A percentile compares a stretch with the other conserved stretches of the same genome.
phyloP scores from a whole-genome alignment of 106 monocot species.

The Narthecium ossifragum region DNA sequence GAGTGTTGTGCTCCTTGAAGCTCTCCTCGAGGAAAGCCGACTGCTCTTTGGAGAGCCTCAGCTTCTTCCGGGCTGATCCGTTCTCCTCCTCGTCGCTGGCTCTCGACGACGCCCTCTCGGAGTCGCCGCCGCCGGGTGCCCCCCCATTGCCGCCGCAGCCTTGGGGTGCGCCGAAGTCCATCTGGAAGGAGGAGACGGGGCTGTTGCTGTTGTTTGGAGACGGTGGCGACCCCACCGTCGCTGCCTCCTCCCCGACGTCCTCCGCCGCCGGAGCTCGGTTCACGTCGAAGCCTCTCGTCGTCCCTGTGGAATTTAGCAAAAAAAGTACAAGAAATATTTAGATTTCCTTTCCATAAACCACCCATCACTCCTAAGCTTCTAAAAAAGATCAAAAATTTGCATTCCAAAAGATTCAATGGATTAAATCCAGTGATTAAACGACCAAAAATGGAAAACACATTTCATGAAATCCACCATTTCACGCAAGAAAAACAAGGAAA shows the following conservation, averaged over 20 bases:
- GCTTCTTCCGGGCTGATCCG: constrained; percentile 56
- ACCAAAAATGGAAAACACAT: neutral
- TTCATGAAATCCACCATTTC: neutral
- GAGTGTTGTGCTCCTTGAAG: constrained; percentile 78
- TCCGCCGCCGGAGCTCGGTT: constrained; percentile 39
- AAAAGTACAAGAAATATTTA: constrained; percentile 23
- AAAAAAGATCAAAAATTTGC: neutral
- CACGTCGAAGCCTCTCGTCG: constrained; percentile 46
- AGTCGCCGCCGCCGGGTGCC: constrained; percentile 10
- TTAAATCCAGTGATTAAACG: neutral
- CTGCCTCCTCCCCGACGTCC: constrained; percentile 8
- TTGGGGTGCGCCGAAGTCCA: constrained; percentile 24
- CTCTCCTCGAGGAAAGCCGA: constrained; percentile 73
- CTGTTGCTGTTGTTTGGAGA: constrained; percentile 43
- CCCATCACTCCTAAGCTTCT: constrained; percentile 8
- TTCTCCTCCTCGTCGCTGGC: constrained; percentile 82
- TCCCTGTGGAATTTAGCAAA: no score
- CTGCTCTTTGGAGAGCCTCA: constrained; percentile 81
- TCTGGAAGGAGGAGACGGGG: constrained; percentile 38
- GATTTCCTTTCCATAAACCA: no score
- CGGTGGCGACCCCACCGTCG: constrained; percentile 16
- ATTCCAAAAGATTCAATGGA: neutral
- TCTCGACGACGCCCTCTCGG: constrained; percentile 39
- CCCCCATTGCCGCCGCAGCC: neutral
- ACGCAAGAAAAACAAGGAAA: neutral